These are phyloP conservation scores for Sisymbrium altissimum DNA, from an alignment of 345 rosid species.

Conservation along the genomic window DNA sequence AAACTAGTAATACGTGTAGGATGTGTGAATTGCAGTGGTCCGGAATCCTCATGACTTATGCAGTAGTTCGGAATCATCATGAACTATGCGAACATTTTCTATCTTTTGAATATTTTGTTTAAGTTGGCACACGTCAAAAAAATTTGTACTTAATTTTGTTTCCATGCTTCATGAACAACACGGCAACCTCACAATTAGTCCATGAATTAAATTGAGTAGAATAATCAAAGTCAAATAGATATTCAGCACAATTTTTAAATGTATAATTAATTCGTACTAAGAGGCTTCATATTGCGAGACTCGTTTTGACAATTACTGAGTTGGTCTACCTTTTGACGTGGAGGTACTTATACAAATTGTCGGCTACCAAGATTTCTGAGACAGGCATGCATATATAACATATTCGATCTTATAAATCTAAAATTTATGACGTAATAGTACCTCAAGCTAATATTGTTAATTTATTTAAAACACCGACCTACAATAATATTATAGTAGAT, in stretches of 20 bases:
- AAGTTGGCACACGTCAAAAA: no score
- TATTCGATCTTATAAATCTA: neutral
- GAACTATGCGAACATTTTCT: neutral
- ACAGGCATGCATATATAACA: no score
- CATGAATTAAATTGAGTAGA: neutral
- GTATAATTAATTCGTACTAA: neutral
- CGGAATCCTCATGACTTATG: neutral
- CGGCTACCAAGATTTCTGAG: no score
- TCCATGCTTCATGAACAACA: neutral
- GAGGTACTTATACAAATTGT: neutral
- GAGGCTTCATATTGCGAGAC: neutral
- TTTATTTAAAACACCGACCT: neutral
- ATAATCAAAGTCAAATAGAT: neutral
- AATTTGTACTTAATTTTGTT: neutral
- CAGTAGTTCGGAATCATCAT: neutral
- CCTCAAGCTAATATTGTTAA: neutral
- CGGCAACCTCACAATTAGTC: neutral
- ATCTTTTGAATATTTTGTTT: neutral
- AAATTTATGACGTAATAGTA: neutral
- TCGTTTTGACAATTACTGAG: slow-evolving; percentile 1
- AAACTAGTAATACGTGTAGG: neutral
- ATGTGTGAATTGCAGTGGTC: neutral
- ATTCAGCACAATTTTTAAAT: neutral
- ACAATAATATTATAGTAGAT: no score
- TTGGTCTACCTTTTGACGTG: neutral